These are phyloP conservation scores for Taiwanofungus camphoratus DNA, from an alignment of 1,284 basidiomycete species.

Conservation along the genomic window DNA sequence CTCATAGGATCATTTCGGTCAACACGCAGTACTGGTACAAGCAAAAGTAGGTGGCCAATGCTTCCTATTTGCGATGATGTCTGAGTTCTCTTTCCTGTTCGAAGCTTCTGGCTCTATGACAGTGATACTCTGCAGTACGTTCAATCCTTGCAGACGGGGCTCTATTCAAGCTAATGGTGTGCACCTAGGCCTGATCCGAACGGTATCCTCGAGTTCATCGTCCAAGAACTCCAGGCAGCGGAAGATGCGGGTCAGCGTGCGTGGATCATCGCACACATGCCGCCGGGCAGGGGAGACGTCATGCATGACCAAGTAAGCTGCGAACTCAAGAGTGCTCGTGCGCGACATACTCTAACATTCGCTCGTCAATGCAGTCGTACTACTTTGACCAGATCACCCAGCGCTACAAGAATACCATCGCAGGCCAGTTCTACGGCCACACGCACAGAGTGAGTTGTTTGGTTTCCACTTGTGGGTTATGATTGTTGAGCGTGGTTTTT, in stretches of 20 bases:
- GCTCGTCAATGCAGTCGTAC: constrained; percentile 44
- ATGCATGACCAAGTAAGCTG: constrained; percentile 36
- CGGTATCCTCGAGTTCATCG: constrained; percentile 36
- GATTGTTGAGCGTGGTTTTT: not conserved
- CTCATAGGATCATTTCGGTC: constrained; percentile 43
- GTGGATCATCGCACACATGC: constrained; percentile 50
- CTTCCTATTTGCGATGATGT: not conserved
- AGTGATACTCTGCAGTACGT: constrained; percentile 37
- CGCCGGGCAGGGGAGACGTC: constrained; percentile 42
- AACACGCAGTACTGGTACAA: constrained; percentile 58
- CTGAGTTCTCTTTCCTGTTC: constrained; percentile 1
- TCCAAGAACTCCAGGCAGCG: constrained; percentile 46
- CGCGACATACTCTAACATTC: too few species aligned
- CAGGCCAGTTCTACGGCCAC: constrained; percentile 45
- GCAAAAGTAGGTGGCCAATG: constrained; percentile 33
- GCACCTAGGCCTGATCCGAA: constrained; percentile 35
- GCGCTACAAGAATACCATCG: constrained; percentile 52
- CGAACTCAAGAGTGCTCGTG: too few species aligned
- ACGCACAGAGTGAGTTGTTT: constrained; percentile 29
- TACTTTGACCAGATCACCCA: constrained; percentile 54
- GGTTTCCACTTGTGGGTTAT: not conserved
- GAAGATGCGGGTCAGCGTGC: constrained; percentile 48
- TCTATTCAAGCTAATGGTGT: not conserved
- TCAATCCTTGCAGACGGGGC: not conserved
- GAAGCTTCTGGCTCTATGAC: constrained; percentile 51